These are phyloP conservation scores for Moringa oleifera DNA, from an alignment of 345 rosid species.

Conservation along the genomic window DNA sequence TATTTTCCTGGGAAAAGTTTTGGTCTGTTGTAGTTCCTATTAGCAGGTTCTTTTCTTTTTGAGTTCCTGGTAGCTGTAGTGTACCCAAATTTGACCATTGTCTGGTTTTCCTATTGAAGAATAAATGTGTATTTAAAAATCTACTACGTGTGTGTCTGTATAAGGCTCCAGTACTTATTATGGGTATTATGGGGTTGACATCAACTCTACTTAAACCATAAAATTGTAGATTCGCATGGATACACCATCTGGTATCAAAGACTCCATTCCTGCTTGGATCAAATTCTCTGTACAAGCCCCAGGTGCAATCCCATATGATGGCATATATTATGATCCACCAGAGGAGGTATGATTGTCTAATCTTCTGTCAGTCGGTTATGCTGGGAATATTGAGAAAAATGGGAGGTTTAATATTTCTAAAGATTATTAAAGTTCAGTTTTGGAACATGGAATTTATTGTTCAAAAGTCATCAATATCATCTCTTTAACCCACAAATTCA, in stretches of 20 bases:
- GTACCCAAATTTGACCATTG: background rate
- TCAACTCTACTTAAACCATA: slow-evolving; percentile 14
- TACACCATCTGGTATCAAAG: slow-evolving; percentile 90
- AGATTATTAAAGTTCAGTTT: too few relatives aligned
- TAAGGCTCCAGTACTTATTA: too few relatives aligned
- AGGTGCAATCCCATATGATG: slow-evolving; percentile 90
- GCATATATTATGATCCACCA: slow-evolving; percentile 94
- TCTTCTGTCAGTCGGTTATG: slow-evolving; percentile 5
- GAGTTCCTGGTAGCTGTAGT: background rate
- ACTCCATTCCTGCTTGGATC: slow-evolving; percentile 99
- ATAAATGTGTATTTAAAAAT: too few relatives aligned
- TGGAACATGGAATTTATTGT: too few relatives aligned
- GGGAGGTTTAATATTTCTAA: too few relatives aligned
- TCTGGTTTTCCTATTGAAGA: background rate
- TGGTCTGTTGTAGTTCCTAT: background rate
- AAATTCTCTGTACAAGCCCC: slow-evolving; percentile 92
- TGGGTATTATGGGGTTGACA: too few relatives aligned
- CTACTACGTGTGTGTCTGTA: too few relatives aligned
- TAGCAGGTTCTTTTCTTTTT: background rate
- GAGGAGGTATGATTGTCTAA: slow-evolving; percentile 53
- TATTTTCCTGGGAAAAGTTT: background rate
- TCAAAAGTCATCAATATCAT: too few relatives aligned
- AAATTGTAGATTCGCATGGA: slow-evolving; percentile 85
- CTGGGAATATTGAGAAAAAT: background rate
- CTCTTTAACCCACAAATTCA: background rate